phyloP scores from a whole-genome alignment of 306 rosid species.

The Glycyrrhiza uralensis region DNA sequence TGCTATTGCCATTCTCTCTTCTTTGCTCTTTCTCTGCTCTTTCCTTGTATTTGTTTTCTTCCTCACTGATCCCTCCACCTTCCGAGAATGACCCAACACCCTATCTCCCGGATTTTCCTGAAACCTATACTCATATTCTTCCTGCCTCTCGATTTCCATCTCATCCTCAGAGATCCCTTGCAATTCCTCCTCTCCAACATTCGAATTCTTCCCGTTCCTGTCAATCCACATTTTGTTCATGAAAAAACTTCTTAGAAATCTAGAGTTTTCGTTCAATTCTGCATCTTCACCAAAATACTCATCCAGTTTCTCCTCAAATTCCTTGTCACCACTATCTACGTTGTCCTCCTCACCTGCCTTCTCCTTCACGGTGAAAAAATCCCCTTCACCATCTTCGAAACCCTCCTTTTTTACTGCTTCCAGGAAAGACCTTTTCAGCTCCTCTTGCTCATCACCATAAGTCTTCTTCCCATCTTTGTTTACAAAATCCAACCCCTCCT shows the following conservation, averaged over 20 bases:
- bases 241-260: slow-evolving; percentile 61
- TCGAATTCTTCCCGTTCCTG: slow-evolving; percentile 24
- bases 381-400: slow-evolving; percentile 51
- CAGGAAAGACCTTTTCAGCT: slow-evolving; percentile 49
- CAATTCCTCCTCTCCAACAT: slow-evolving; percentile 55
- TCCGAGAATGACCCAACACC: slow-evolving; percentile 71
- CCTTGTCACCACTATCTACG: slow-evolving; percentile 32
- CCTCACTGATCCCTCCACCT: slow-evolving; percentile 78
- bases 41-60: slow-evolving; percentile 73
- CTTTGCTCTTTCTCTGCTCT: slow-evolving; percentile 84
- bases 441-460: slow-evolving; percentile 70
- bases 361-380: slow-evolving; percentile 44
- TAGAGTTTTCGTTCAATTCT: slow-evolving; percentile 43
- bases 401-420: slow-evolving; percentile 47
- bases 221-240: slow-evolving; percentile 67
- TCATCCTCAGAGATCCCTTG: slow-evolving; percentile 65
- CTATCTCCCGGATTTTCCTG: slow-evolving; percentile 79
- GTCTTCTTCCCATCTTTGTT: slow-evolving; percentile 34
- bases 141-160: slow-evolving; percentile 63
- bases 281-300: slow-evolving; percentile 61
- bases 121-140: slow-evolving; percentile 75
- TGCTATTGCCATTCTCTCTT: slow-evolving; percentile 80
- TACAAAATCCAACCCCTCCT: slow-evolving; percentile 43
- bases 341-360: slow-evolving; percentile 31
- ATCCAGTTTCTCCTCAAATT: slow-evolving; percentile 51